A percentile compares a stretch with the other conserved stretches of the same genome.
phyloP scores from a whole-genome alignment of 352 stramenopile species.

The Pythium aristosporum region DNA sequence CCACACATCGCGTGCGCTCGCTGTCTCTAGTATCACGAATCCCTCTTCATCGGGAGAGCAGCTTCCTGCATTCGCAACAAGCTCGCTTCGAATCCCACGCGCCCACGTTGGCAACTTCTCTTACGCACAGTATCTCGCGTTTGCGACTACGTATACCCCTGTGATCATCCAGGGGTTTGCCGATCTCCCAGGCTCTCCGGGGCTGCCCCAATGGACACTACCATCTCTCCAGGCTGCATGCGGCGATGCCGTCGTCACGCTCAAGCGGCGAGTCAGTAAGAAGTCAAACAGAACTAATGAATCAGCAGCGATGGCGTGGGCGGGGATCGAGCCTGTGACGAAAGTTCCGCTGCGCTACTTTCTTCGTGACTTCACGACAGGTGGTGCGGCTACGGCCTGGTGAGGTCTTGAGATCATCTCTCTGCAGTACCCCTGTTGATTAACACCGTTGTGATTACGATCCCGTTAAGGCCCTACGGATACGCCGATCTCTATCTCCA shows the following conservation, averaged over 20 bases:
- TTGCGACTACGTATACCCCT: conserved; percentile 23
- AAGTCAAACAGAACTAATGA: neutral
- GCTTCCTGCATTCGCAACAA: conserved; percentile 5
- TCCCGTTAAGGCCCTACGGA: conserved; percentile 13
- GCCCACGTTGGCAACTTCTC: conserved; percentile 19
- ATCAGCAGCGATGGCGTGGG: conserved; percentile 20
- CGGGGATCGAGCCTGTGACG: conserved; percentile 17
- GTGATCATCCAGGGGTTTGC: conserved; percentile 36
- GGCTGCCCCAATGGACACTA: conserved; percentile 31
- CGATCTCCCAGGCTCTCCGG: conserved; percentile 16
- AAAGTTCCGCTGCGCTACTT: conserved; percentile 15
- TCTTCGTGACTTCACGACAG: conserved; percentile 16
- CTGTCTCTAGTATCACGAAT: neutral
- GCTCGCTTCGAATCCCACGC: conserved; percentile 16
- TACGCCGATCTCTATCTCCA: conserved; percentile 38
- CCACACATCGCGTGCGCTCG: neutral
- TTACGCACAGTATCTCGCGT: conserved; percentile 28
- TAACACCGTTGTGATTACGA: neutral
- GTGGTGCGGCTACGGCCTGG: neutral
- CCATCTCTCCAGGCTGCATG: conserved; percentile 15
- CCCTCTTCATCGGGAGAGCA: neutral
- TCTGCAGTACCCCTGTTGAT: no score
- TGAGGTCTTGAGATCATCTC: neutral
- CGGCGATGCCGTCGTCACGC: conserved; percentile 18
- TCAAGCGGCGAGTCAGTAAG: conserved; percentile 18